phyloP scores from a whole-genome alignment of 2,329 filamentous ascomycete species.

The Aspergillus eucalypticola region DNA sequence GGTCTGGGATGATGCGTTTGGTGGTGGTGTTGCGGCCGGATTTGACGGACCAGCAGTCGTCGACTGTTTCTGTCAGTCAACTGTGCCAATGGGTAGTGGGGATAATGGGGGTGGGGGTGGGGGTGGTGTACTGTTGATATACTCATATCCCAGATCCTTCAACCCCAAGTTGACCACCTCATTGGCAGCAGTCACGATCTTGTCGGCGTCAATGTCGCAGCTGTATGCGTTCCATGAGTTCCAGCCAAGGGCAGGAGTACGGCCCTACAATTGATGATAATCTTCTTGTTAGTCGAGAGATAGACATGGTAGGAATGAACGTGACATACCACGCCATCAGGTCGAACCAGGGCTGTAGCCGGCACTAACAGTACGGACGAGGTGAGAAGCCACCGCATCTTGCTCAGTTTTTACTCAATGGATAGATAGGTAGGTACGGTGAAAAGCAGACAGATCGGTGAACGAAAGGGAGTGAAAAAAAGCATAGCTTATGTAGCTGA shows the following conservation, averaged over 20 bases:
- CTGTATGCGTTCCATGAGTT: conserved; percentile 51
- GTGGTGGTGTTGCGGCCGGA: conserved; percentile 45
- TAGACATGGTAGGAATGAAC: neutral
- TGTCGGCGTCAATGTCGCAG: conserved; percentile 50
- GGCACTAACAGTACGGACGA: conserved; percentile 13
- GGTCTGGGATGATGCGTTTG: conserved; percentile 50
- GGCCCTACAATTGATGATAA: conserved; percentile 19
- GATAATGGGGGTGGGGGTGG: too few relatives aligned
- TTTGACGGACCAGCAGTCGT: conserved; percentile 63
- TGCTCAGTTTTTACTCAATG: neutral
- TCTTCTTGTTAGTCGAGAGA: neutral
- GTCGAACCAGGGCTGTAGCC: conserved; percentile 27
- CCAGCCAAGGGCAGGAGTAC: conserved; percentile 44
- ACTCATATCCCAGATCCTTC: conserved; percentile 52
- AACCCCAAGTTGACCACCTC: conserved; percentile 49
- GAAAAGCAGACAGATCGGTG: neutral
- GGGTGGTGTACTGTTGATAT: conserved; percentile 41
- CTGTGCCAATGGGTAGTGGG: neutral
- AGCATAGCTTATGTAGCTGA: neutral
- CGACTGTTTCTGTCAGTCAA: conserved; percentile 34
- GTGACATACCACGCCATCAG: conserved; percentile 30
- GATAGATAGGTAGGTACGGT: neutral
- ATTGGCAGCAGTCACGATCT: conserved; percentile 50
- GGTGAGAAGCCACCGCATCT: neutral
- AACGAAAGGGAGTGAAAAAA: too few relatives aligned